Evolutionary conservation across 2,329 filamentous ascomycete species (phyloP), one percentile per base, ranked within the genome.

Genomic region (Aspergillus pseudoterreus): DNA sequence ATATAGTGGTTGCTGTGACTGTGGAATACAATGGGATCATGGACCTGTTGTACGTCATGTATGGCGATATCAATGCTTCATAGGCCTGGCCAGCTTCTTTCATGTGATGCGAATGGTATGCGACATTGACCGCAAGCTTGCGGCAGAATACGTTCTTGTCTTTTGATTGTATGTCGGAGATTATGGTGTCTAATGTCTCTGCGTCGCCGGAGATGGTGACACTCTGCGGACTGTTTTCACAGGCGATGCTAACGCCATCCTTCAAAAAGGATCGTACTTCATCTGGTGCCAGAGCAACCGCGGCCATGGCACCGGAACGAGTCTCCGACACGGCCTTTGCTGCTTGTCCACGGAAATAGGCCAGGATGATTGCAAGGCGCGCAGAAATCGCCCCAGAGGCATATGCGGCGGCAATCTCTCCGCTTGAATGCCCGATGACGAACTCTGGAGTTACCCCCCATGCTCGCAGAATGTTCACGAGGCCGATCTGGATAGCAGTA

Each of bases 361-460:
- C 56, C 14, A 61, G 15, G 2, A 50, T 22, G 0, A 66, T 64
- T 0, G 63, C 63, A 11, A 36, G 43, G 12, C 45, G 35, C 11
- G 53, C 51, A 0, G 57, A 49, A 6, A 64, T 57, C 2, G 59
- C 58, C 1, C 63, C 60, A 0, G 62, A 57, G 3, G 67, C 63
- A 54, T 69, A 73, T 0, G 69, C 69, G 2, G 68, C 68, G 1
- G 60, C 67, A 35, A 73, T 71, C 52, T 73, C 70, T 10, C 39
- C 39, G 12, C 39, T 42, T 2, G 39, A 42, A 42, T 42, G 39
- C 11, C 39, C 39, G 39, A 42, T 22, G 1, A 42, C 39, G 6
- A 19, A 42, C 19, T 42, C 15, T 42, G 39, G 39, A 12, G 5
- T 42, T 2, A 42, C 19, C 24, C 19, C 62, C 59, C 58, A 64